Evolutionary conservation across 208 protist species (phyloP), one percentile per base, ranked within the genome.

Genomic region (Leishmania arabica): DNA sequence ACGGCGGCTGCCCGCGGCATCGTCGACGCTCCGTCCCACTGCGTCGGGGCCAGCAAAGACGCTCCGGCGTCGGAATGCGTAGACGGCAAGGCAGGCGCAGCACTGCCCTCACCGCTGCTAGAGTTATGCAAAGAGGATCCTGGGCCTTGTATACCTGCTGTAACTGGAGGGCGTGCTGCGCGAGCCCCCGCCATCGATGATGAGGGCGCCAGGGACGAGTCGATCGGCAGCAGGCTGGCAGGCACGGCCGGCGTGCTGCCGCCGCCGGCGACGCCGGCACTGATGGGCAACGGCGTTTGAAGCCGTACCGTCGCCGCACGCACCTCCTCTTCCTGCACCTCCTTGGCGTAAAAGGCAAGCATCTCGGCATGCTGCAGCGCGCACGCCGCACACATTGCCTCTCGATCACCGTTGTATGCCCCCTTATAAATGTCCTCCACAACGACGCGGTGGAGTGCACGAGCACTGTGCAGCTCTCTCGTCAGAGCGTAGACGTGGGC

Each of bases 401-500:
- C 49, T 45, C 17, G n/a, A 66, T 77, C 27, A 1, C 51, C 13
- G 3, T 60, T 21, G 40, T 73, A 82, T 11, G 21, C 47, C 9
- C 9, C 15, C 2, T 58, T n/a, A 37, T 71, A 79, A 27, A 85
- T 21, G 9, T 81, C 54, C 34, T 85, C 47, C 2, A 58, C 70
- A n/a, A 85, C 65, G 34, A 85, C 0, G 49, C 77, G 72, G 53
- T 68, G 77, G 45, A 85, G 47, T 17, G 54, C 62, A 24, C 27
- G 19, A 31, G 74, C 77, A 24, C 40, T 85, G 77, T 75, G 72
- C 62, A 85, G 82, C 62, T 62, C 51, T 21, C 77, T 49, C 5
- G 82, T 85, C 27, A 85, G 42, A 6, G 37, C 77, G 77, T 85
- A 85, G 77, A 82, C 77, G 72, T 85, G 77, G 19, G 82, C 82